phyloP scores from a whole-genome alignment of 768 basidiomycete genomes.

The Lactarius hengduanensis region DNA sequence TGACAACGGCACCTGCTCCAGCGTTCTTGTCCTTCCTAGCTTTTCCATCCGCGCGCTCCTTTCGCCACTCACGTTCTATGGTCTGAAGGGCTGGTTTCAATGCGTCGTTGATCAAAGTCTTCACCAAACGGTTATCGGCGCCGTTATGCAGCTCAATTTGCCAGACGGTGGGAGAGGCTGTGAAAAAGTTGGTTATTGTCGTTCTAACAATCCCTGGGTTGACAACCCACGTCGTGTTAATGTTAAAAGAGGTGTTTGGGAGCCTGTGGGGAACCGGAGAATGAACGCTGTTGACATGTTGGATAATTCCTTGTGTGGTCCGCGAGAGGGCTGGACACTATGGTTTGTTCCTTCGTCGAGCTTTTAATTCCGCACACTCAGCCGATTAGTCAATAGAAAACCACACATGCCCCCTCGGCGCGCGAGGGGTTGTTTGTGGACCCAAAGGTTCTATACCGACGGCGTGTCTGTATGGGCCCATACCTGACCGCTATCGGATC shows the following conservation, averaged over 20 bases:
- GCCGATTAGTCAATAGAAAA: background rate
- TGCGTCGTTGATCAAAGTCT: constrained; percentile 53
- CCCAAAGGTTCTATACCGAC: too few relatives aligned
- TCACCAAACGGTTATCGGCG: constrained; percentile 66
- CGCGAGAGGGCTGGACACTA: background rate
- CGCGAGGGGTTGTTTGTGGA: too few relatives aligned
- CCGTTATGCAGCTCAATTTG: constrained; percentile 81
- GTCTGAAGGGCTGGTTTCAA: constrained; percentile 68
- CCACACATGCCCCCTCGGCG: background rate
- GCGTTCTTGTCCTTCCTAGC: constrained; percentile 43
- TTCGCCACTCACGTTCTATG: constrained; percentile 75
- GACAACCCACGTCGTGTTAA: constrained; percentile 58
- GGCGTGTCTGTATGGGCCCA: too few relatives aligned
- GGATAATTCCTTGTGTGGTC: background rate
- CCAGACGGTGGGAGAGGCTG: constrained; percentile 66
- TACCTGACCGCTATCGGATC: too few relatives aligned
- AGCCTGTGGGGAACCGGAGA: constrained; percentile 16
- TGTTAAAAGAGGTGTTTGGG: constrained; percentile 41
- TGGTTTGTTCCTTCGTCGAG: background rate
- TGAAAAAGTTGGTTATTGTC: background rate
- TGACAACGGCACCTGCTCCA: constrained; percentile 69
- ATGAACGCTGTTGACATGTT: constrained; percentile 41
- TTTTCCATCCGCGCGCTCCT: constrained; percentile 37
- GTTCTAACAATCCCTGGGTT: too few relatives aligned
- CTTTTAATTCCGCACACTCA: background rate